A percentile compares a stretch with the other conserved stretches of the same genome.
These are phyloP conservation scores for Periconia macrospinosa DNA, from an alignment of 2,329 filamentous ascomycete species.

Conservation along the genomic window DNA sequence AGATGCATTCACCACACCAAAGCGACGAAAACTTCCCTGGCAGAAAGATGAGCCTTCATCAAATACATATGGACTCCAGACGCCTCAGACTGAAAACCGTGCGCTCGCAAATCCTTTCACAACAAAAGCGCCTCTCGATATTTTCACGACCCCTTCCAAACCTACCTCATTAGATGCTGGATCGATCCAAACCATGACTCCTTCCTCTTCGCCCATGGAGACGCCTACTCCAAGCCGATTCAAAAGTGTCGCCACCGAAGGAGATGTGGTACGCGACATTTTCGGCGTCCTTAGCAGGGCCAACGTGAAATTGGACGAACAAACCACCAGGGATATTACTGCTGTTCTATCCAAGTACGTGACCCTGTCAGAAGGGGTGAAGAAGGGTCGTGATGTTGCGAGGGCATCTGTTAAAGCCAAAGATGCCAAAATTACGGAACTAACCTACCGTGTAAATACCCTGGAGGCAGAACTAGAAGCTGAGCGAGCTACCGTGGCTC, in stretches of 20 bases:
- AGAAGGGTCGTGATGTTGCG: slow-evolving; percentile 66
- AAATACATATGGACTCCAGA: slow-evolving; percentile 22
- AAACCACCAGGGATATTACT: slow-evolving; percentile 20
- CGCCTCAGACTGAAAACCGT: slow-evolving; percentile 26
- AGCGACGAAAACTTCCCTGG: slow-evolving; percentile 44
- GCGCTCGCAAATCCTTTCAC: slow-evolving; percentile 15
- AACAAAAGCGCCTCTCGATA: slow-evolving; percentile 4
- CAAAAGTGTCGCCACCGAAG: slow-evolving; percentile 18
- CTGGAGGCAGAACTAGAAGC: slow-evolving; percentile 60
- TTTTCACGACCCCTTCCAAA: slow-evolving; percentile 21
- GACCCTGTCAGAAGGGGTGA: slow-evolving; percentile 62
- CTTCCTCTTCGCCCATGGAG: slow-evolving; percentile 24
- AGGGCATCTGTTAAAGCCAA: slow-evolving; percentile 64
- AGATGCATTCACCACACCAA: slow-evolving; percentile 40
- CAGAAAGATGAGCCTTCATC: slow-evolving; percentile 24
- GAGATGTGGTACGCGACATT: slow-evolving; percentile 44
- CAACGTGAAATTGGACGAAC: slow-evolving; percentile 38
- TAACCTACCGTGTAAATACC: slow-evolving; percentile 66
- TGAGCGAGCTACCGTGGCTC: slow-evolving; percentile 47
- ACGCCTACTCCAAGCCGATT: slow-evolving; percentile 40
- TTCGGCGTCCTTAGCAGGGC: slow-evolving; percentile 54
- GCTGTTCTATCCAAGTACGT: slow-evolving; percentile 51
- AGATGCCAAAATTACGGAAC: slow-evolving; percentile 65
- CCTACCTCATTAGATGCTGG: slow-evolving; percentile 6
- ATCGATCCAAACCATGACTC: slow-evolving; percentile 12